Evolutionary conservation across 2,329 filamentous ascomycete genomes (phyloP), one percentile per base, ranked within the genome.

Genomic region (Cladosporium phlei): DNA sequence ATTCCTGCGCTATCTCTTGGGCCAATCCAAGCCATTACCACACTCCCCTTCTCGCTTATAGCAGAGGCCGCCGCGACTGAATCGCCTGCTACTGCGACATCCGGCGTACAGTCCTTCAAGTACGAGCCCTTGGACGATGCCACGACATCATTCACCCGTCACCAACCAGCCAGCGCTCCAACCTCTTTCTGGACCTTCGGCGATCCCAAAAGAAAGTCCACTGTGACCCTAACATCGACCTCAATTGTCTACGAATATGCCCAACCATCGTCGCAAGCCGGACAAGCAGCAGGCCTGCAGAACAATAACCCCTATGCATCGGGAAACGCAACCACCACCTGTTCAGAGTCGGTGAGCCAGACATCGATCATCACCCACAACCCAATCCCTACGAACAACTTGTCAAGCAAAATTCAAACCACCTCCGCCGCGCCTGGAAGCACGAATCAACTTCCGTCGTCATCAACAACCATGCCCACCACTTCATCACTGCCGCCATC

Each of bases 171-270:
- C n/a, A 27, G 22, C 37, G 14, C 10, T 4, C 25, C 38, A 9
- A 30, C 38, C 3, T 28, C 16, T 19, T 44, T 44, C 40, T 27
- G 21, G 30, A 44, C 40, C 3, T 37, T 45, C 11, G 42, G 32
- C 28, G 16, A 28, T 6, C 11, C 20, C 4, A 12, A 28, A 3
- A 9, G 17, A 14, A n/a, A 5, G 3, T 14, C 11, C 4, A 45
- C 32, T 12, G 17, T 29, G 16, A 45, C 42, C 1, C 20, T n/a
- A 10, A 35, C 30, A 16, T 37, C 42, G 17, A 45, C 30, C 12
- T 22, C 42, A 11, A 45, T 32, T 7, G 32, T 45, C 17, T 25
- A 14, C 39, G n/a, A 8, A 16, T 25, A n/a, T 16, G 5, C 10
- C 2, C 12, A 43, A 5, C 34, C 39, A 4, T 19, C 25, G n/a